A percentile compares a stretch with the other conserved stretches of the same genome.
phyloP scores from a whole-genome alignment of 2,329 filamentous ascomycete genomes.

The Fusarium sp. region DNA sequence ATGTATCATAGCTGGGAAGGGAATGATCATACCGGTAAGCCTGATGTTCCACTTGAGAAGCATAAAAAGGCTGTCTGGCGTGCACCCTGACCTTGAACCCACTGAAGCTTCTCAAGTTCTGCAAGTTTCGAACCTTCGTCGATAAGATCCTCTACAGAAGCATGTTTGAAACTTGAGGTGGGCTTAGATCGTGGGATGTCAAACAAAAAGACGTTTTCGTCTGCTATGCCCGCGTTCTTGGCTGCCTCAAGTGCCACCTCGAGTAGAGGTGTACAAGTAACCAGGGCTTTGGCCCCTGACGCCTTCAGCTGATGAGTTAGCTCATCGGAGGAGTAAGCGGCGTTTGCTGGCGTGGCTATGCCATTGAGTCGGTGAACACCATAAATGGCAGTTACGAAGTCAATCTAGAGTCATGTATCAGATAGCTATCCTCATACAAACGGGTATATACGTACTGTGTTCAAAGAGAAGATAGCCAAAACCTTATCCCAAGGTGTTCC shows the following conservation, averaged over 20 bases:
- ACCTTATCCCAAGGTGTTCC: conserved; percentile 86
- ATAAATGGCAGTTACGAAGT: conserved; percentile 78
- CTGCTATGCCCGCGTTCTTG: conserved; percentile 67
- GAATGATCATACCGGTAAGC: conserved; percentile 66
- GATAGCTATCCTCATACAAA: conserved; percentile 1
- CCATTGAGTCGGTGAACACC: conserved; percentile 78
- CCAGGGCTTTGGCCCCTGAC: conserved; percentile 73
- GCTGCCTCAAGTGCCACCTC: conserved; percentile 71
- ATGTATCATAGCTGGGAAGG: fast-evolving
- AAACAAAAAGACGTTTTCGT: conserved; percentile 72
- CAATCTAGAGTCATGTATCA: conserved; percentile 60
- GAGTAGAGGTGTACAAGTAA: conserved; percentile 75
- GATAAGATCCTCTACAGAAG: conserved; percentile 71
- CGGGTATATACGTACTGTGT: conserved; percentile 64
- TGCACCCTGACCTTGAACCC: conserved; percentile 71
- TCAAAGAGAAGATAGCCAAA: conserved; percentile 77
- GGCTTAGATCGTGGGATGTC: conserved; percentile 62
- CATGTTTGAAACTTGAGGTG: conserved; percentile 56
- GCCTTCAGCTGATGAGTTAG: conserved; percentile 76
- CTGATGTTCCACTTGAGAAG: conserved; percentile 83
- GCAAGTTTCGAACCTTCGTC: conserved; percentile 64
- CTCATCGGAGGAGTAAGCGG: conserved; percentile 74
- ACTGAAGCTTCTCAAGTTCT: conserved; percentile 60
- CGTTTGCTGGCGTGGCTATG: conserved; percentile 77
- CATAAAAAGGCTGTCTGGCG: conserved; percentile 78